These are phyloP conservation scores for Sugiyamaella floridensis DNA, from an alignment of 805 yeast species.

Conservation along the genomic window DNA sequence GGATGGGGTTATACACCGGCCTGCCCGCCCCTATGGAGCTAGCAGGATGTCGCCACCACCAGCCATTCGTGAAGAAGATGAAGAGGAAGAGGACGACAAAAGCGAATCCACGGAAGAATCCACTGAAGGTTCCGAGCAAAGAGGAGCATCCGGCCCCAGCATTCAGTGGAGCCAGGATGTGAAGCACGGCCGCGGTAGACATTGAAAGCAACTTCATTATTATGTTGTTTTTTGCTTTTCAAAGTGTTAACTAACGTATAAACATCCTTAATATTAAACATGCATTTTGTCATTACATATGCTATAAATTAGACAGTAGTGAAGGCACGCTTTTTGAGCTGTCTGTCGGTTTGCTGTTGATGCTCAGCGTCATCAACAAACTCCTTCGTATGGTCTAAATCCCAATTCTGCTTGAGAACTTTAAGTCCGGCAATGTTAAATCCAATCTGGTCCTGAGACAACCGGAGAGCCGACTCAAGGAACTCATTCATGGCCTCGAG, in stretches of 20 bases:
- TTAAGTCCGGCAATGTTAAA: conserved; percentile 78
- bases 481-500: conserved; percentile 56
- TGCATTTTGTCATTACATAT: background rate
- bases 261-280: background rate
- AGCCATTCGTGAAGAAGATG: conserved; percentile 16
- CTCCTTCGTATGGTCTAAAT: conserved; percentile 61
- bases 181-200: conserved; percentile 1
- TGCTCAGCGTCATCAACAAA: conserved; percentile 65
- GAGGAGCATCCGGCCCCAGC: background rate
- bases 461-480: conserved; percentile 49
- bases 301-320: conserved; percentile 12
- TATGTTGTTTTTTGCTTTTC: too few relatives aligned
- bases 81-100: conserved; percentile 11
- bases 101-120: background rate
- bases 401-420: conserved; percentile 72
- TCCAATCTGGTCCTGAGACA: conserved; percentile 59
- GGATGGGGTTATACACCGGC: background rate
- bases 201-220: background rate
- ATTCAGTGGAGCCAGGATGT: conserved; percentile 17
- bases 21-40: background rate
- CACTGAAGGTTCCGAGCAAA: background rate
- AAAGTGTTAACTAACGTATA: background rate
- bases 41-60: conserved; percentile 4
- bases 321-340: conserved; percentile 66
- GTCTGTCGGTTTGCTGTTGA: conserved; percentile 44